Evolutionary conservation across 805 yeast genomes (phyloP).

Genomic region (Komagataella kurtzmanii): DNA sequence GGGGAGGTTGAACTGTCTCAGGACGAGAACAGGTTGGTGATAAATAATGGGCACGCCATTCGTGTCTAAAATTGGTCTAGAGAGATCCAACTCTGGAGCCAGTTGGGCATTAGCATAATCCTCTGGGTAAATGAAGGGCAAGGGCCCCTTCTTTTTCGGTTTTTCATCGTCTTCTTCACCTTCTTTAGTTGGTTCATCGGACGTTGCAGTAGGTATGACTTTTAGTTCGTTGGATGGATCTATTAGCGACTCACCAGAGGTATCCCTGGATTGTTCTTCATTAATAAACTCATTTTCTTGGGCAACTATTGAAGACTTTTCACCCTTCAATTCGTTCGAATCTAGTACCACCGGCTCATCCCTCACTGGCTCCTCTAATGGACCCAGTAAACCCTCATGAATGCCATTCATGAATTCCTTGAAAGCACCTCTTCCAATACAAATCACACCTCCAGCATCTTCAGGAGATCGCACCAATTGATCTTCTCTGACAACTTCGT

Average conservation of each 20-base stretch:
- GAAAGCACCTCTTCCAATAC: conserved; percentile 91
- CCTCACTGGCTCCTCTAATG: conserved; percentile 35
- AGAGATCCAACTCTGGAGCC: conserved; percentile 47
- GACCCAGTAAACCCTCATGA: conserved; percentile 93
- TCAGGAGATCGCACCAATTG: conserved; percentile 27
- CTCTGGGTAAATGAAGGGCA: conserved; percentile 47
- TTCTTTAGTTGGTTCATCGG: conserved; percentile 23
- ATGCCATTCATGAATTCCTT: conserved; percentile 85
- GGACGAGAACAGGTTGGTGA: conserved; percentile 66
- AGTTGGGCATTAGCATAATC: conserved; percentile 40
- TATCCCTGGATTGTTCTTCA: background rate
- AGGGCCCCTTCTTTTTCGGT: conserved; percentile 24
- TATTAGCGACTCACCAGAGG: background rate
- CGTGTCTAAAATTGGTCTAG: conserved; percentile 13
- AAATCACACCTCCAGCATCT: conserved; percentile 72
- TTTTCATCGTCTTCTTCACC: conserved; percentile 8
- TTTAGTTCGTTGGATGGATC: background rate
- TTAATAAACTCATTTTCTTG: background rate
- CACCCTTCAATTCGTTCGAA: conserved; percentile 1
- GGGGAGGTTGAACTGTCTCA: conserved; percentile 62
- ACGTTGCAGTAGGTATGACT: background rate
- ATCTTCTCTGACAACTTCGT: conserved; percentile 27
- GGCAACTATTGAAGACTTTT: background rate
- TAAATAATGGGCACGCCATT: conserved; percentile 42
- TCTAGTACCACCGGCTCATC: conserved; percentile 4